Base-by-base conservation (phyloP, 2,329 filamentous ascomycete genomes). In the Keithomyces neogunnii region DNA sequence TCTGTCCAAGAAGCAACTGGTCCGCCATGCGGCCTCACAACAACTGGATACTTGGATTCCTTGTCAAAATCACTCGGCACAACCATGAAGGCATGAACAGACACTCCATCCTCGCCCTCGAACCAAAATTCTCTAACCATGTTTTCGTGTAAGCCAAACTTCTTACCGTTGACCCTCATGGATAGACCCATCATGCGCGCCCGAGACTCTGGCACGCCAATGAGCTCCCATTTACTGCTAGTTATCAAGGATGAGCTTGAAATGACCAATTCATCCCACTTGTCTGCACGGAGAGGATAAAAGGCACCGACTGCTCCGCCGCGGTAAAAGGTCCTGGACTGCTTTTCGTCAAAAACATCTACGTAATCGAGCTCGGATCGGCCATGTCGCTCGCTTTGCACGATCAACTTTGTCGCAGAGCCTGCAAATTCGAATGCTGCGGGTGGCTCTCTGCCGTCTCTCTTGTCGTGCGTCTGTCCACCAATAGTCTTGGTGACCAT, bases 1-100 rank as follows among this genome's bases (percentile, higher is more conserved):
- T 82, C 76, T n/a, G 68, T 68, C 74, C 74, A 80, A 2, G 75
- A 68, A 3, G 63, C 62, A 50, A 73, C 72, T 0, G 79, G 70
- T 0, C 66, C 68, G 8, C 66, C 70, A 33, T 73, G 70, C 9
- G 70, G 62, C 13, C 67, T 55, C 3, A 74, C 43, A 0, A 67
- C 62, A 50, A 72, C 59, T 2, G 71, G 72, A 19, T 71, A 69
- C 47, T 63, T 67, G 51, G 63, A 65, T 5, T 4, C 54, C 8
- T 62, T 54, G 48, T 71, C 67, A 54, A 73, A 71, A 36, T 62
- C 53, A 46, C 63, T 63, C 4, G 72, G 71, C 29, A 61, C 64
- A 8, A 74, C 49, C 30, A 74, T 61, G 59, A 69, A 73, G 0
- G 66, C 65, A 33, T 74, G 71, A 4, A 73, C 60, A 26, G 54